These are phyloP conservation scores for Parastagonospora nodorum DNA, from an alignment of 2,329 filamentous ascomycete genomes.

Conservation along the genomic window DNA sequence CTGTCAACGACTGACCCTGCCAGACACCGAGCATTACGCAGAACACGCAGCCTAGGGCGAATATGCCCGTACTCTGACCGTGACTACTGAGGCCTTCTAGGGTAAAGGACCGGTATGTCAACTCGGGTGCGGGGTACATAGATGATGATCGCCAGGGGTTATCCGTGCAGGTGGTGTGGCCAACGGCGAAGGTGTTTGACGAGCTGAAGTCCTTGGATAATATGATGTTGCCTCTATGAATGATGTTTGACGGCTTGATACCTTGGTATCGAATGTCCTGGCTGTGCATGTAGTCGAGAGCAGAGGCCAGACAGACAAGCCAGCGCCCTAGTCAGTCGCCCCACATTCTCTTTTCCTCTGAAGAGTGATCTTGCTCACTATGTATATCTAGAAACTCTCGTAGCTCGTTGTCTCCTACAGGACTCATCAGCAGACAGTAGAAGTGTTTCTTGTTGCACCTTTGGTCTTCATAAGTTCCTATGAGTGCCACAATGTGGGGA, in stretches of 20 bases:
- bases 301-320: conserved; percentile 18
- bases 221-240: conserved; percentile 9
- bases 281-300: conserved; percentile 16
- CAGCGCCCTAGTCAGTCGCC: conserved; percentile 3
- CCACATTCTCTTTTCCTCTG: neutral
- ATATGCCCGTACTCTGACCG: conserved; percentile 17
- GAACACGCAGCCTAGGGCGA: conserved; percentile 20
- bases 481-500: conserved; percentile 16
- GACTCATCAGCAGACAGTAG: conserved; percentile 18
- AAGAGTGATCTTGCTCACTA: conserved; percentile 1
- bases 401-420: conserved; percentile 19
- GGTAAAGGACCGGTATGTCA: neutral
- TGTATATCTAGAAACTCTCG: conserved; percentile 11
- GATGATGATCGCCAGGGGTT: conserved; percentile 3
- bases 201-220: conserved; percentile 26
- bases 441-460: conserved; percentile 3
- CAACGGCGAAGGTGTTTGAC: conserved; percentile 4
- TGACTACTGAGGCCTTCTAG: conserved; percentile 1
- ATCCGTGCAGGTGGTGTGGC: conserved; percentile 11
- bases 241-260: conserved; percentile 27
- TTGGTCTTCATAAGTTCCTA: conserved; percentile 15
- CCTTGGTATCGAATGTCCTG: conserved; percentile 17
- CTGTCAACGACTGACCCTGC: conserved; percentile 4
- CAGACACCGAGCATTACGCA: conserved; percentile 17
- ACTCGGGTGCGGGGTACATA: conserved; percentile 17